Evolutionary conservation across 1,284 basidiomycete species (phyloP), one percentile per base, ranked within the genome.

Genomic region (Naganishia sp.): DNA sequence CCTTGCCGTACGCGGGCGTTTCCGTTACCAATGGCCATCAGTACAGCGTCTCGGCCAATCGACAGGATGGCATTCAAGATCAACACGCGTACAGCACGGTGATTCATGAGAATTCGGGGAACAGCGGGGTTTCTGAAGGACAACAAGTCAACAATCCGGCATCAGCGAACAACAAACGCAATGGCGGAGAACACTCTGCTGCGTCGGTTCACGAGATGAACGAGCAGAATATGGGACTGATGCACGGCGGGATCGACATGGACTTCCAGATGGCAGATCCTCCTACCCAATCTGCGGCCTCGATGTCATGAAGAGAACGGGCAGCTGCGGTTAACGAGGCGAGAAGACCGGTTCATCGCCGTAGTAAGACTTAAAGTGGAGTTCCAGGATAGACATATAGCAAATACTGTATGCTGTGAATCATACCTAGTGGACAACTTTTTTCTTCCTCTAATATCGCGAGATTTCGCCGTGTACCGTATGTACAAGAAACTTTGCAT

Each of bases 171-270:
- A 44, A 25, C 33, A 36, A 28, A 23, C 11, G 11, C 3, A 39
- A 43, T 5, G 43, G 43, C 25, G 59, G 59, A 10, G 49, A 50
- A 36, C 48, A 42, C 9, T 60, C 64, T 15, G 56, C 56, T 11
- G 31, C 55, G 6, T 66, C 64, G 11, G 23, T 44, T n/a, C 64
- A 66, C 49, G 55, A 66, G 56, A 31, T 66, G 21, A 60, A 59
- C 31, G 64, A 66, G 23, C 64, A 60, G 31, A 57, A 46, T 23
- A 66, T 66, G 64, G 64, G 64, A 5, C 59, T 66, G 64, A 66
- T 66, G 64, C 55, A 57, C 49, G 49, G 56, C 49, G 64, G 64
- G 7, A 66, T 66, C 31, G 64, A 66, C 43, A 66, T 66, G 64
- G 56, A 55, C 49, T 66, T 66, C 33, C 55, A 60, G 28, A 66